Evolutionary conservation across 208 protist species (phyloP), one percentile per base, ranked within the genome.

Genomic region (Leishmania turanica): DNA sequence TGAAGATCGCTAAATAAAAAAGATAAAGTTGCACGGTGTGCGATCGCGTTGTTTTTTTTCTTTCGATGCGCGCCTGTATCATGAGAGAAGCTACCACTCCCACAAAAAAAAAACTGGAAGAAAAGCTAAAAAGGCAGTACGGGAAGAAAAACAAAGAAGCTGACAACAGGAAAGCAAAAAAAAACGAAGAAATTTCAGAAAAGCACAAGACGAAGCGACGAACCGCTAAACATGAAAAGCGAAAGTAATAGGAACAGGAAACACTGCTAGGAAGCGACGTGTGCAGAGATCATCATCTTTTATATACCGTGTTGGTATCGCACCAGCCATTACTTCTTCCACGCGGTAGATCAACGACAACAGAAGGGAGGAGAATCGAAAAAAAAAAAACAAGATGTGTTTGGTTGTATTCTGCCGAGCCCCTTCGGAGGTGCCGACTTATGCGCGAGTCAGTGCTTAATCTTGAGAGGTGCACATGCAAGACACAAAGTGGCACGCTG

Each of bases 121-220:
- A 27, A 72, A n/a, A 31, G 21, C 17, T 11, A 24, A 45, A 72
- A 37, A 82, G 53, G 21, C 27, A 76, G n/a, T 31, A 27, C 34
- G 47, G 31, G 49, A n/a, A 24, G 51, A 64, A 62, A 53, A 27
- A 69, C 69, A 78, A 80, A 60, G 80, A 69, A n/a, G 65, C 58
- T n/a, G 58, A 11, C 24, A 69, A 77, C 1, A 76, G 47, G 37
- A 40, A 1, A 40, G 3, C 37, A 3, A 9, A 54, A 65, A 58
- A 37, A 81, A 66, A n/a, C 11, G 0, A 77, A 79, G 58, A 49
- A 60, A 34, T 7, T 70, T 65, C 60, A 40, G 71, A 77, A 72
- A 47, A 62, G 51, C 21, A 54, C 49, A 68, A 70, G 11, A 70
- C 24, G 34, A 17, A 45, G 53, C 21, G 53, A 34, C 34, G 60